Evolutionary conservation across 2,329 filamentous ascomycete species (phyloP).

Genomic region (Diaporthe australafricana): DNA sequence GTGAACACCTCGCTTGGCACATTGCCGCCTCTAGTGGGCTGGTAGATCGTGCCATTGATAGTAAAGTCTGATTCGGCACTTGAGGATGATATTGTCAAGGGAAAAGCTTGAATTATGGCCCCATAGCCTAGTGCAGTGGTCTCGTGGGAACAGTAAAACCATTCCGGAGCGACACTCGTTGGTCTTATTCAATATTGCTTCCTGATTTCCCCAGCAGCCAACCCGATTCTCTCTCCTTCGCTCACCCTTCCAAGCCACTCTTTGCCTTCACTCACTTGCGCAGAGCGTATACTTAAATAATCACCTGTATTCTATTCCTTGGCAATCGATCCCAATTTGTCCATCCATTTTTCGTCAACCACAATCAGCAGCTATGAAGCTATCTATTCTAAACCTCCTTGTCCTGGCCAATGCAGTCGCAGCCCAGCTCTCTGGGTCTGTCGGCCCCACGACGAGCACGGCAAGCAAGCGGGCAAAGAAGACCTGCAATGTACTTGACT

Average conservation of each 20-base stretch:
- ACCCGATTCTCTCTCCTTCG: neutral
- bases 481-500: conserved; percentile 61
- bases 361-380: neutral
- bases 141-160: neutral
- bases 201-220: too few species aligned
- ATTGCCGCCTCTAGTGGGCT: neutral
- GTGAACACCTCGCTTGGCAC: conserved; percentile 20
- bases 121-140: neutral
- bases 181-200: neutral
- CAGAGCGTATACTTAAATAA: neutral
- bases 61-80: neutral
- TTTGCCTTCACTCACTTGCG: neutral
- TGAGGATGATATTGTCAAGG: neutral
- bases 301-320: neutral
- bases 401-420: neutral
- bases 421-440: conserved; percentile 42
- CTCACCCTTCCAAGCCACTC: neutral
- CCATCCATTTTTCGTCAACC: neutral
- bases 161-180: neutral
- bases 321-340: neutral
- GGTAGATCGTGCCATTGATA: neutral
- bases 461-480: conserved; percentile 45
- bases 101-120: conserved; percentile 16
- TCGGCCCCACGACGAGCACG: conserved; percentile 45
- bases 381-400: neutral